These are phyloP conservation scores for Malbranchea zuffiana DNA, from an alignment of 2,329 filamentous ascomycete genomes.

Conservation along the genomic window DNA sequence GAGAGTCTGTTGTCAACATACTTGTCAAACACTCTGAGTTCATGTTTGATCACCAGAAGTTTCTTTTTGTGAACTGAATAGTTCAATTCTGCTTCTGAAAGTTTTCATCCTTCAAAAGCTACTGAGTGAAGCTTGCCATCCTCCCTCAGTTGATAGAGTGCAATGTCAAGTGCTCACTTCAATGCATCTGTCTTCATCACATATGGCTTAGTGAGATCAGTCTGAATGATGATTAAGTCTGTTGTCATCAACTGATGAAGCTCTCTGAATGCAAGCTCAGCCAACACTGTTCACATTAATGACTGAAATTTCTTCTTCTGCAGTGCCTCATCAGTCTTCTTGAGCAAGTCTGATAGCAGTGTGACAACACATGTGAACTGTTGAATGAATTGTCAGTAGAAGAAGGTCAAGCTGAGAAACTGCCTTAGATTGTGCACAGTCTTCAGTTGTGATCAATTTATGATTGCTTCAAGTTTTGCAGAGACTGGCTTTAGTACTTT, in stretches of 20 bases:
- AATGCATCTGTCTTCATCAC: constrained; percentile 2
- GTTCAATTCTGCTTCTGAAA: constrained; percentile 1
- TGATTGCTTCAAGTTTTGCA: background rate
- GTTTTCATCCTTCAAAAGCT: background rate
- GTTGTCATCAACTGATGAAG: background rate
- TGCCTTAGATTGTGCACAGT: background rate
- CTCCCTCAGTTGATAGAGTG: background rate
- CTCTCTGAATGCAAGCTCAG: background rate
- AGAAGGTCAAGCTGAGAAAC: background rate
- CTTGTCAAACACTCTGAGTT: background rate
- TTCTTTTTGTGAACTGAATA: too few species aligned
- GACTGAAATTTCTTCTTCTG: constrained; percentile 2
- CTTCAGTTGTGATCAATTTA: background rate
- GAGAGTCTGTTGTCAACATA: background rate
- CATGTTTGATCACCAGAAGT: background rate
- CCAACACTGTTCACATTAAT: background rate
- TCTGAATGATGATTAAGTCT: constrained; percentile 1
- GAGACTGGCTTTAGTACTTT: background rate
- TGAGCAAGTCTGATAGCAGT: background rate
- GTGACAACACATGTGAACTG: background rate
- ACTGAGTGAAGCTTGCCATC: background rate
- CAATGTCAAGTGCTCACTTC: background rate
- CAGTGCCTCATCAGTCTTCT: background rate
- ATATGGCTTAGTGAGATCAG: background rate
- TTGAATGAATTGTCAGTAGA: constrained; percentile 2